Conservation (phyloP, 1,284 basidiomycete species). For the Melampsora larici-populina region DNA sequence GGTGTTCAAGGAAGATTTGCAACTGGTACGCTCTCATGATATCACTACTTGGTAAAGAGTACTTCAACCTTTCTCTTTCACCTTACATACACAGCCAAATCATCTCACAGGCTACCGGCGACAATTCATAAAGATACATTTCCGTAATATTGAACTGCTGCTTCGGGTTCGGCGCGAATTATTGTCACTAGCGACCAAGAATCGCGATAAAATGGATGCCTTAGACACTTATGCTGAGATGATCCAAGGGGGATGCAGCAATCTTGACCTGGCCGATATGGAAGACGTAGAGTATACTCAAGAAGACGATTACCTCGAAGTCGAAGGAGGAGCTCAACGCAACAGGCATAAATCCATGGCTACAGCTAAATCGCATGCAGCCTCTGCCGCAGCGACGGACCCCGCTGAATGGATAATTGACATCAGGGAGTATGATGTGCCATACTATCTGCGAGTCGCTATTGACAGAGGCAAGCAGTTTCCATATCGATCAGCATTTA, state of each 20-base stretch:
- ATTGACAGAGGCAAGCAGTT: constrained; percentile 76
- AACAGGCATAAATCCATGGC: constrained; percentile 55
- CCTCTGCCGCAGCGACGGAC: constrained; percentile 58
- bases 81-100: constrained; percentile 63
- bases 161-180: constrained; percentile 82
- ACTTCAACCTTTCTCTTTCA: constrained; percentile 8
- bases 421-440: constrained; percentile 92
- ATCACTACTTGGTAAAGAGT: neutral
- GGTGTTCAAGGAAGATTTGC: constrained; percentile 86
- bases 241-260: constrained; percentile 59
- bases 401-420: constrained; percentile 89
- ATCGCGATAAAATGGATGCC: constrained; percentile 88
- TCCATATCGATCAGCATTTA: too few relatives aligned
- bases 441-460: constrained; percentile 94
- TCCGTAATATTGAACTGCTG: constrained; percentile 88
- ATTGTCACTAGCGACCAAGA: constrained; percentile 80
- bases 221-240: constrained; percentile 98
- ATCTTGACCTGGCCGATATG: constrained; percentile 29
- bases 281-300: constrained; percentile 15
- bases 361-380: constrained; percentile 54
- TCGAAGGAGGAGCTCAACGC: neutral
- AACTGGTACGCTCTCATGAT: constrained; percentile 58
- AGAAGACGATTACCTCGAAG: constrained; percentile 40
- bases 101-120: constrained; percentile 89
- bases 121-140: constrained; percentile 81